These are phyloP conservation scores for Arachis monticola DNA, from an alignment of 331 rosid species.

Conservation along the genomic window DNA sequence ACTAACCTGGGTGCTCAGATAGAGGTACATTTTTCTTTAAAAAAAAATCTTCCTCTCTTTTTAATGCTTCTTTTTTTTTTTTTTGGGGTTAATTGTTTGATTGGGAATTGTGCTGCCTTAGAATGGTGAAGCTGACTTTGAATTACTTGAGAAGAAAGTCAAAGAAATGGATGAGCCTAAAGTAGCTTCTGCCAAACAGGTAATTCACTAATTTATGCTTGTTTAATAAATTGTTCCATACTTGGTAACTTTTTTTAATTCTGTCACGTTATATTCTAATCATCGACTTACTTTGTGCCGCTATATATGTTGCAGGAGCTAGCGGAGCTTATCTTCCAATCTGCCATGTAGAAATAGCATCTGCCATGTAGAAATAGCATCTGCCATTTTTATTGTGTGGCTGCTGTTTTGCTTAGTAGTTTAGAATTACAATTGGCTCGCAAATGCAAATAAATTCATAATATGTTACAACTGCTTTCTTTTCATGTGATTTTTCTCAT, in stretches of 20 bases:
- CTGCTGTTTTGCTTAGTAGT: neutral
- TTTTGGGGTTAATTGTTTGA: constrained; percentile 19
- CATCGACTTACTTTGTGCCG: constrained; percentile 1
- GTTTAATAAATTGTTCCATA: neutral
- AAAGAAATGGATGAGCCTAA: constrained; percentile 89
- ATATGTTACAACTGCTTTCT: constrained; percentile 7
- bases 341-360: constrained; percentile 54
- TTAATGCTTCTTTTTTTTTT: neutral
- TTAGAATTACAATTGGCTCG: neutral
- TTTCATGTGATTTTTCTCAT: constrained; percentile 24
- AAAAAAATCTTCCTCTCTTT: neutral
- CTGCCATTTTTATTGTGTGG: neutral
- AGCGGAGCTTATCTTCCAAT: constrained; percentile 92
- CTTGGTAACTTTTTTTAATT: neutral
- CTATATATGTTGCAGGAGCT: constrained; percentile 74
- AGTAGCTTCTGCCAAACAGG: constrained; percentile 97
- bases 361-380: neutral
- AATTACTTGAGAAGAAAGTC: constrained; percentile 80
- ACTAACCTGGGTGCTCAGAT: constrained; percentile 71
- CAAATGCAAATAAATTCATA: constrained; percentile 22
- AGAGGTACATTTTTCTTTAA: constrained; percentile 55
- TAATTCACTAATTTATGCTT: constrained; percentile 35
- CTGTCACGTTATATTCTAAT: neutral
- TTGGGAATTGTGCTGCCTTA: constrained; percentile 41
- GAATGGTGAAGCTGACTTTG: constrained; percentile 97